These are phyloP conservation scores for Colletotrichum godetiae DNA, from an alignment of 2,329 filamentous ascomycete species.

Conservation along the genomic window DNA sequence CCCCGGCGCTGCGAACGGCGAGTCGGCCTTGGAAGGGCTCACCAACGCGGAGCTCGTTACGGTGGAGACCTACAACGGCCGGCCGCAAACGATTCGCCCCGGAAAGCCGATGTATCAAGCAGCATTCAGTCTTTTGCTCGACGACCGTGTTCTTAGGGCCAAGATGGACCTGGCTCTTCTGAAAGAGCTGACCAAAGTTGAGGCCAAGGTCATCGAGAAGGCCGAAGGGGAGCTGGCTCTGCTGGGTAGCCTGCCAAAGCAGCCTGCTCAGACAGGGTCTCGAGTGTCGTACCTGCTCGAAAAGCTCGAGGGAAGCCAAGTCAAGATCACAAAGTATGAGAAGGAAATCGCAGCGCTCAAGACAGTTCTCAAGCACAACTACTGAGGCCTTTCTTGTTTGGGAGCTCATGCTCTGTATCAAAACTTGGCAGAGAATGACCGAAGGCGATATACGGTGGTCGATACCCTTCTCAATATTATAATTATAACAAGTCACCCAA, in stretches of 20 bases:
- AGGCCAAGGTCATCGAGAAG: slow-evolving; percentile 80
- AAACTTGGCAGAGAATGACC: neutral
- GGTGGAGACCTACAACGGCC: slow-evolving; percentile 77
- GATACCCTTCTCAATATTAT: slow-evolving; percentile 8
- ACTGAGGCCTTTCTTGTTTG: neutral
- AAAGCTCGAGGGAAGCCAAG: slow-evolving; percentile 81
- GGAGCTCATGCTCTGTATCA: neutral
- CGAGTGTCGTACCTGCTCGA: slow-evolving; percentile 78
- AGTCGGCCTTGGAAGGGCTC: slow-evolving; percentile 81
- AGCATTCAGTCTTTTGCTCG: slow-evolving; percentile 78
- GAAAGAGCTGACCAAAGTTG: slow-evolving; percentile 75
- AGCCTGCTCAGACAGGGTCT: slow-evolving; percentile 74
- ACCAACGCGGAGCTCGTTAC: slow-evolving; percentile 88
- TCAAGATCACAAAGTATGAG: slow-evolving; percentile 80
- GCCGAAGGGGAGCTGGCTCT: slow-evolving; percentile 81
- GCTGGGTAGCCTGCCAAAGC: slow-evolving; percentile 76
- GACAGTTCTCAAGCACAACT: slow-evolving; percentile 67
- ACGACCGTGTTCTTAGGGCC: slow-evolving; percentile 78
- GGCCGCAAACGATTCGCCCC: slow-evolving; percentile 80
- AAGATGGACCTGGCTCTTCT: slow-evolving; percentile 80
- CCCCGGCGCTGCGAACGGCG: slow-evolving; percentile 67
- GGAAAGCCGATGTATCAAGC: slow-evolving; percentile 89
- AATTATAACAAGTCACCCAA: neutral
- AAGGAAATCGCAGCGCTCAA: slow-evolving; percentile 77
- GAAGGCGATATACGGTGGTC: neutral